Conservation (phyloP, 139 green algal species). For the Mesotaenium endlicherianum region DNA sequence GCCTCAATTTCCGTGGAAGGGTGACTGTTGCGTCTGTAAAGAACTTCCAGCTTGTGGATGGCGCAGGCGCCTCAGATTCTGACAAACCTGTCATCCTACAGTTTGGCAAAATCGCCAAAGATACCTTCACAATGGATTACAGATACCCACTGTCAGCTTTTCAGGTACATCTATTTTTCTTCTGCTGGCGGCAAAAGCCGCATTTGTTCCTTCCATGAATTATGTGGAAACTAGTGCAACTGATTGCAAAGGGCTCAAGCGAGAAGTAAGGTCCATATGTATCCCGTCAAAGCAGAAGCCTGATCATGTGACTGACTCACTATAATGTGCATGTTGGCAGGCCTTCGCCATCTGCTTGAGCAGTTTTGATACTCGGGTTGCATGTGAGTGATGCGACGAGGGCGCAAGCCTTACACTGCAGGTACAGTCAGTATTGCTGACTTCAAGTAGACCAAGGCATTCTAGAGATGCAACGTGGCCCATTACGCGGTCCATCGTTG, state of each 20-base stretch:
- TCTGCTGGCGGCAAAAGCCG: not conserved
- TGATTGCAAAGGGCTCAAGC: not conserved
- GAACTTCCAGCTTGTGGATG: slow-evolving; percentile 91
- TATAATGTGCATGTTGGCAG: slow-evolving; percentile 62
- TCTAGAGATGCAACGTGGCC: too few relatives aligned
- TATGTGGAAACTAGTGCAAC: not conserved
- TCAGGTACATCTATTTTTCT: slow-evolving; percentile 15
- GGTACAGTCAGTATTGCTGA: too few relatives aligned
- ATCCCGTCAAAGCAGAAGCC: not conserved
- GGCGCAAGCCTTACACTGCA: too few relatives aligned
- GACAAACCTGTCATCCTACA: slow-evolving; percentile 78
- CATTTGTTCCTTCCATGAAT: not conserved
- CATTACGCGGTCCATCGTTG: too few relatives aligned
- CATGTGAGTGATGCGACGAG: slow-evolving; percentile 61
- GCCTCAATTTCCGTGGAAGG: slow-evolving; percentile 97
- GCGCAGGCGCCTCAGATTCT: not conserved
- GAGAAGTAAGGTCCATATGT: too few relatives aligned
- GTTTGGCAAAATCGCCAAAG: slow-evolving; percentile 88
- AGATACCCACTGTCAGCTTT: slow-evolving; percentile 58
- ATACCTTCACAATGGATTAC: slow-evolving; percentile 96
- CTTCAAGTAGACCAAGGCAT: too few relatives aligned
- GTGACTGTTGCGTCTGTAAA: slow-evolving; percentile 97
- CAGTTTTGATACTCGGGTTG: slow-evolving; percentile 92
- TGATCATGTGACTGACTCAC: not conserved
- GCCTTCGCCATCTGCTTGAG: slow-evolving; percentile 90